Conservation (phyloP, 805 yeast genomes). For the Metschnikowia bowlesiae region DNA sequence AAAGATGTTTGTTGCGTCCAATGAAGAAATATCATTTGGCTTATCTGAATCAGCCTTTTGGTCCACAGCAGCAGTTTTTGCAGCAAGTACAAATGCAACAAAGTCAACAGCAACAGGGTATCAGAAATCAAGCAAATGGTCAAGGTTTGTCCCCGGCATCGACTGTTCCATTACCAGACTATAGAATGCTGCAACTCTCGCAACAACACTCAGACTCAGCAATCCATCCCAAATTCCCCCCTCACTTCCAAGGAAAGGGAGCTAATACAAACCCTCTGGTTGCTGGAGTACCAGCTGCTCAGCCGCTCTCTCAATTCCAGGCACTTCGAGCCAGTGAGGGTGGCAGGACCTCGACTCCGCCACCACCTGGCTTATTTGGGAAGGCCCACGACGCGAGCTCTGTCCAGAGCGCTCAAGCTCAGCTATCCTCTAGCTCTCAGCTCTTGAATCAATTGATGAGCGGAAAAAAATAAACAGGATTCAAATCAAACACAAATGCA, state of each 20-base stretch:
- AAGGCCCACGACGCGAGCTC: conserved; percentile 12
- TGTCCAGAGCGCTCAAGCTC: conserved; percentile 10
- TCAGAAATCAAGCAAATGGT: neutral
- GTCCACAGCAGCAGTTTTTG: conserved; percentile 24
- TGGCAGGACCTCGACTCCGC: conserved; percentile 49
- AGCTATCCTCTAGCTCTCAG: conserved; percentile 64
- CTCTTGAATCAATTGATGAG: conserved; percentile 79
- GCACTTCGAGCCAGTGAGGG: conserved; percentile 31
- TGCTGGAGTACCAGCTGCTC: conserved; percentile 8
- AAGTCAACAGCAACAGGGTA: conserved; percentile 11
- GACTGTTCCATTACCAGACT: neutral
- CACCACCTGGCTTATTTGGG: conserved; percentile 67
- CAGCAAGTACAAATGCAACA: conserved; percentile 30
- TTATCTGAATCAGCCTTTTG: conserved; percentile 40
- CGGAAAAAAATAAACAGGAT: conserved; percentile 49
- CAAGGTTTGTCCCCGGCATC: neutral
- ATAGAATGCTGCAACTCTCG: neutral
- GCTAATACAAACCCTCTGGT: neutral
- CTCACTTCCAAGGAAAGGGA: conserved; percentile 3
- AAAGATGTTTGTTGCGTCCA: conserved; percentile 36
- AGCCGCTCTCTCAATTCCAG: conserved; percentile 20
- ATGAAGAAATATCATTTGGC: conserved; percentile 44
- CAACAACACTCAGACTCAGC: neutral
- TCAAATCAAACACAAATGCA: neutral
- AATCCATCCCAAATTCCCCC: conserved; percentile 1